Conservation (phyloP, 2,329 filamentous ascomycete genomes). For the Cordyceps cateniannulata region DNA sequence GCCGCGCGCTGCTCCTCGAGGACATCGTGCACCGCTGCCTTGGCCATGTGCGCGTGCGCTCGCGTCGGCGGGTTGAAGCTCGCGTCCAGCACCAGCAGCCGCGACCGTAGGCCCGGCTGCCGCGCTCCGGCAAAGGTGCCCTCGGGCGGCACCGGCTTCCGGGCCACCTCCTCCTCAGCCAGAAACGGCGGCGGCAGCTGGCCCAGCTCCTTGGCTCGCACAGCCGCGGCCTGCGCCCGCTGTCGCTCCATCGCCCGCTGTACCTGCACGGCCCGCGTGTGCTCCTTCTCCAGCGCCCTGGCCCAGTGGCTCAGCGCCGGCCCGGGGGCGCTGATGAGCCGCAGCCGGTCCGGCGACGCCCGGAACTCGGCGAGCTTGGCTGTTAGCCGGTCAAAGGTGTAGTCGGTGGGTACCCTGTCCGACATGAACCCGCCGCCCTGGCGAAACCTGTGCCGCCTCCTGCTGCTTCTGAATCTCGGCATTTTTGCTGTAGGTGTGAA, state of each 20-base stretch:
- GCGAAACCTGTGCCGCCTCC: background rate
- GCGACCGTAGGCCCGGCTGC: background rate
- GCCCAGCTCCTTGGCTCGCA: no score
- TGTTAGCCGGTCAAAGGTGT: conserved; percentile 22
- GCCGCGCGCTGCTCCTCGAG: conserved; percentile 9
- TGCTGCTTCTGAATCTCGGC: background rate
- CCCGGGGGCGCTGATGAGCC: conserved; percentile 31
- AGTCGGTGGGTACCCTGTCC: background rate
- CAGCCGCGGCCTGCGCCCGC: no score
- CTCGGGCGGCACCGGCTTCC: conserved; percentile 16
- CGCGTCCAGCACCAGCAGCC: conserved; percentile 56
- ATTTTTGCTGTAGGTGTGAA: background rate
- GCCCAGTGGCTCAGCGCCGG: background rate
- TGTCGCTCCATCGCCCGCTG: no score
- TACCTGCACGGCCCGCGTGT: background rate
- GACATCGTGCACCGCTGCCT: conserved; percentile 34
- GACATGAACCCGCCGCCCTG: background rate
- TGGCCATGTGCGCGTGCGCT: conserved; percentile 53
- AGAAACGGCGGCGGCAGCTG: no score
- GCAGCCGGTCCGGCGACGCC: conserved; percentile 35
- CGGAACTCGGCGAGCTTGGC: conserved; percentile 39
- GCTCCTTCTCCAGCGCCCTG: background rate
- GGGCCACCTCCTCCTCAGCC: no score
- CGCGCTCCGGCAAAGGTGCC: conserved; percentile 15
- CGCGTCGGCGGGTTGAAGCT: conserved; percentile 63